Evolutionary conservation across 768 basidiomycete genomes (phyloP).

Genomic region (Pisolithus tinctorius): DNA sequence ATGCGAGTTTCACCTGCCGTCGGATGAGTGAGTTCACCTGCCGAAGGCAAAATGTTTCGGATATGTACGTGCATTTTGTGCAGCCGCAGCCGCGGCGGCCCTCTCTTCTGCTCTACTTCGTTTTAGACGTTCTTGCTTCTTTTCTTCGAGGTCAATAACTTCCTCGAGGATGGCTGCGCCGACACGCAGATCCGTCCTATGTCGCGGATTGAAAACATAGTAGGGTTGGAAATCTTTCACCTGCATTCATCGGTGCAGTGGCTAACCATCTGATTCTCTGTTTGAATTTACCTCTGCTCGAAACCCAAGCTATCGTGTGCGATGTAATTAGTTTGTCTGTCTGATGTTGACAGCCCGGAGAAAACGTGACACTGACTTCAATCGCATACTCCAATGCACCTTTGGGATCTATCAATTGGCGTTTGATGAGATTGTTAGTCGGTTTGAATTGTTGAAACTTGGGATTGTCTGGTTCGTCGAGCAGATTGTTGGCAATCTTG

Average conservation of each 20-base stretch:
- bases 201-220: constrained; percentile 54
- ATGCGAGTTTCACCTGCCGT: constrained; percentile 66
- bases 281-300: constrained; percentile 47
- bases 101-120: constrained; percentile 52
- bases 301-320: constrained; percentile 60
- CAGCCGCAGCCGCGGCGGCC: constrained; percentile 44
- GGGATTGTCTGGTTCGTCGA: constrained; percentile 63
- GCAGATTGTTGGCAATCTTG: constrained; percentile 65
- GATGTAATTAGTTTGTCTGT: neutral
- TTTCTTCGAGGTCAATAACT: constrained; percentile 43
- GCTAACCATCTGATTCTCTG: neutral
- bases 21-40: neutral
- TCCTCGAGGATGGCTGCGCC: constrained; percentile 66
- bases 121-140: constrained; percentile 41
- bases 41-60: neutral
- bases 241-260: constrained; percentile 26
- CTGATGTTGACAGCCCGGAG: neutral
- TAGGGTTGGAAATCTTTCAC: constrained; percentile 68
- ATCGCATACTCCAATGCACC: constrained; percentile 74
- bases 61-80: constrained; percentile 42
- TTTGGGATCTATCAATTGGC: constrained; percentile 60
- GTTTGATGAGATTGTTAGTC: constrained; percentile 64
- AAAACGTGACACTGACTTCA: constrained; percentile 45
- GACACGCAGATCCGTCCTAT: constrained; percentile 49
- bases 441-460: constrained; percentile 73